These are phyloP conservation scores for Salicornia ramosissima DNA, from an alignment of 148 eudicot species.

Conservation along the genomic window DNA sequence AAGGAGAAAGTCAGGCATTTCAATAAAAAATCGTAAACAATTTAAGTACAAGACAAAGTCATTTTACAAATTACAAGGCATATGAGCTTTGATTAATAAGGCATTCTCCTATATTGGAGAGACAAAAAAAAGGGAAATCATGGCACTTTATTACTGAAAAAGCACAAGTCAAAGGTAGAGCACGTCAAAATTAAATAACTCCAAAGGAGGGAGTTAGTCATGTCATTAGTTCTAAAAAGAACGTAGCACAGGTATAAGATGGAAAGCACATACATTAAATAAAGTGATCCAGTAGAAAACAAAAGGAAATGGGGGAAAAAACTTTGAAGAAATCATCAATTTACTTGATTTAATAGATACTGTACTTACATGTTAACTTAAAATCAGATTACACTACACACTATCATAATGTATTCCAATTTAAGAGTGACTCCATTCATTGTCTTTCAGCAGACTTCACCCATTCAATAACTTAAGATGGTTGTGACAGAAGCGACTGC, in stretches of 20 bases:
- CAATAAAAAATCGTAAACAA: too few relatives aligned
- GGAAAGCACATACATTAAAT: background rate
- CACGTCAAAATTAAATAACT: too few relatives aligned
- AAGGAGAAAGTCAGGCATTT: too few relatives aligned
- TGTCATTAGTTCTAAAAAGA: too few relatives aligned
- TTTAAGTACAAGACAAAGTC: background rate
- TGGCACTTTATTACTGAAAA: too few relatives aligned
- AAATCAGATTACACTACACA: background rate
- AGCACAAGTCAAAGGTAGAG: background rate
- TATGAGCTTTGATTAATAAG: background rate
- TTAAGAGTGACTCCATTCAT: background rate
- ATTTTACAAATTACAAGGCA: background rate
- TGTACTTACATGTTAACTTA: background rate
- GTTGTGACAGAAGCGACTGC: background rate
- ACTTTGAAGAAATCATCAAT: background rate
- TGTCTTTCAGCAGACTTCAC: background rate
- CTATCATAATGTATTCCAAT: background rate
- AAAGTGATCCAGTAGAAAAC: background rate
- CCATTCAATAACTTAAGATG: background rate
- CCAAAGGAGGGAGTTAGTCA: background rate
- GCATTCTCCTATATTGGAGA: background rate
- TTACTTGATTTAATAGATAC: too few relatives aligned
- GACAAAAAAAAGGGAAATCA: background rate
- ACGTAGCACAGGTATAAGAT: background rate
- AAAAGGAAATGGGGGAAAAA: background rate